These are phyloP conservation scores for Cicer chorassanicum DNA, from an alignment of 306 rosid species.

Conservation along the genomic window DNA sequence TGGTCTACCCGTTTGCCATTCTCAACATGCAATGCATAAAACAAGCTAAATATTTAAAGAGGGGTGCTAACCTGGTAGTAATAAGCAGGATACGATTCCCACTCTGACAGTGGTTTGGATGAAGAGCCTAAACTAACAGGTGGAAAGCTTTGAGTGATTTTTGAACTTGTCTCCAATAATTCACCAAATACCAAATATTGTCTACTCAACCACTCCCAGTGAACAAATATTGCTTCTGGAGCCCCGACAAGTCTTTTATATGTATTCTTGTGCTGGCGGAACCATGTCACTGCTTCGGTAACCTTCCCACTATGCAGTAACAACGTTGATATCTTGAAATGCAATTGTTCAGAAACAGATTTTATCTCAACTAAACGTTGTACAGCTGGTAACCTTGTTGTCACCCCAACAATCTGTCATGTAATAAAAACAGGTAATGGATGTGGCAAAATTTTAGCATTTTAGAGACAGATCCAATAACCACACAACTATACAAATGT, in stretches of 20 bases:
- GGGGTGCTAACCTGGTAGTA: conserved; percentile 72
- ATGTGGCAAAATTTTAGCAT: conserved; percentile 25
- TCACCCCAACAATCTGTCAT: conserved; percentile 77
- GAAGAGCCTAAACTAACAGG: conserved; percentile 55
- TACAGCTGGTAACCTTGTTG: conserved; percentile 73
- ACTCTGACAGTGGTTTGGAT: conserved; percentile 74
- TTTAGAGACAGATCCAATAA: conserved; percentile 24
- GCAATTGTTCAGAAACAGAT: conserved; percentile 78
- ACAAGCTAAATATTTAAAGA: conserved; percentile 43
- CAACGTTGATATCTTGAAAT: conserved; percentile 85
- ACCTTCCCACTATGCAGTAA: conserved; percentile 94
- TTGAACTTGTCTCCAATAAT: conserved; percentile 83
- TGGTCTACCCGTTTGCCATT: conserved; percentile 24
- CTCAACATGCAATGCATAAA: conserved; percentile 27
- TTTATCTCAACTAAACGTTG: conserved; percentile 93
- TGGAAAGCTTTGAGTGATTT: conserved; percentile 56
- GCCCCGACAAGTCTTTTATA: conserved; percentile 78
- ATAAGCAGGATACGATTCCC: conserved; percentile 85
- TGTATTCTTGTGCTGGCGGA: conserved; percentile 74
- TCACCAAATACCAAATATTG: conserved; percentile 94
- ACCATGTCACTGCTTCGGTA: conserved; percentile 82
- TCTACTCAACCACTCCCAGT: conserved; percentile 98
- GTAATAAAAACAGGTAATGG: conserved; percentile 38
- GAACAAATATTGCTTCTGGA: conserved; percentile 83
- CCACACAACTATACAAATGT: conserved; percentile 24